Conservation (phyloP, 2,329 filamentous ascomycete species). For the Cladosporium sp. region DNA sequence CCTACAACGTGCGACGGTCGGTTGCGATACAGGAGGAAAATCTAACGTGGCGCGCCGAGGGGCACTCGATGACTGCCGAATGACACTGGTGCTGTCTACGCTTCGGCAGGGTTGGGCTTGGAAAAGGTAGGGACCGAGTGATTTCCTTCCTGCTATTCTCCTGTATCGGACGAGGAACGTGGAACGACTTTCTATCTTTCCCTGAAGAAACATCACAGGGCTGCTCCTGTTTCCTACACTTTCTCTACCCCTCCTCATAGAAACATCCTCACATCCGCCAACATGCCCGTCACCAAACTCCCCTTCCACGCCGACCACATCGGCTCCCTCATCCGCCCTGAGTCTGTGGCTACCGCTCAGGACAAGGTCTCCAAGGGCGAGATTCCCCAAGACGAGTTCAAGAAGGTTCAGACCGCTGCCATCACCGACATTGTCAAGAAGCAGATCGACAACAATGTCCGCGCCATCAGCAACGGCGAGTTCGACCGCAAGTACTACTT, state of each 20-base stretch:
- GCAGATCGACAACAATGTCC: constrained; percentile 61
- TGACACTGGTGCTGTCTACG: not conserved
- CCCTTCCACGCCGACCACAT: constrained; percentile 72
- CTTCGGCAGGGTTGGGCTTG: not conserved
- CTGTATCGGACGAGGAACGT: not conserved
- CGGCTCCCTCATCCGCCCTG: constrained; percentile 65
- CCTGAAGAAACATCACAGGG: not conserved
- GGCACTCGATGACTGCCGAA: constrained; percentile 9
- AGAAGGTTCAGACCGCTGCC: constrained; percentile 59
- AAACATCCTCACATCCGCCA: not conserved
- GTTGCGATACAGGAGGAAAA: constrained; percentile 1
- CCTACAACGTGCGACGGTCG: not conserved
- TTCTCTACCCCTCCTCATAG: not conserved
- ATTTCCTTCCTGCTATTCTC: not conserved
- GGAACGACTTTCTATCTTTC: not conserved
- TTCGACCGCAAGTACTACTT: constrained; percentile 48
- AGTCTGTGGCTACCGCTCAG: constrained; percentile 58
- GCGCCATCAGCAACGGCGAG: constrained; percentile 65
- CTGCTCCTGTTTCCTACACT: not conserved
- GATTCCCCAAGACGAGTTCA: constrained; percentile 53
- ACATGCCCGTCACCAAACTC: constrained; percentile 37
- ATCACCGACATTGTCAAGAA: constrained; percentile 62
- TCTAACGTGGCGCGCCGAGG: not conserved
- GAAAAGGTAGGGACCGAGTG: not conserved
- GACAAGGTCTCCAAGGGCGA: constrained; percentile 54